Percentiles rank a stretch among this genome's conserved stretches.
phyloP scores from a whole-genome alignment of 225 moss, liverwort and hornwort genomes.

The Physcomitrellopsis africana region DNA sequence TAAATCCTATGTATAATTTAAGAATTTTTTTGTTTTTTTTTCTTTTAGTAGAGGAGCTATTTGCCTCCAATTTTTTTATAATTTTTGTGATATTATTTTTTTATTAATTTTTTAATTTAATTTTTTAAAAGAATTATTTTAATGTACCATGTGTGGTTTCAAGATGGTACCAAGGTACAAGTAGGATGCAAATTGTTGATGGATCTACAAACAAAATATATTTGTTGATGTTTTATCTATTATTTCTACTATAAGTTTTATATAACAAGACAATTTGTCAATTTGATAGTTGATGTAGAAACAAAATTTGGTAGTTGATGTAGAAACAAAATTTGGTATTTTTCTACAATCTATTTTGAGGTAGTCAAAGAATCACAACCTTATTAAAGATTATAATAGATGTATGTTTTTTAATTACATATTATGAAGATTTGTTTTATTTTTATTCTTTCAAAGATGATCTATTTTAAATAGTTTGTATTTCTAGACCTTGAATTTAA shows the following conservation, averaged over 20 bases:
- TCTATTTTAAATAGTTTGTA: neutral
- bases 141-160: slow-evolving; percentile 41
- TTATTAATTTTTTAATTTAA: no score
- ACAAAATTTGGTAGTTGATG: no score
- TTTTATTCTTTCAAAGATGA: slow-evolving; percentile 6
- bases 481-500: slow-evolving; percentile 2
- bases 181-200: slow-evolving; percentile 80
- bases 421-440: slow-evolving; percentile 16
- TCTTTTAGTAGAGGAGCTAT: no score
- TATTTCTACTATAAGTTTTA: slow-evolving; percentile 11
- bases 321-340: slow-evolving; percentile 77
- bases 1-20: slow-evolving; percentile 32
- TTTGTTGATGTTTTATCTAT: slow-evolving; percentile 12
- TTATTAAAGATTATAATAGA: slow-evolving; percentile 49
- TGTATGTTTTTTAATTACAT: slow-evolving; percentile 42
- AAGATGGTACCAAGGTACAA: slow-evolving; percentile 74
- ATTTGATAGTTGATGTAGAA: no score
- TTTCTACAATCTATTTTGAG: slow-evolving; percentile 63
- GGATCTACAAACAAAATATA: slow-evolving; percentile 29
- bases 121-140: no score
- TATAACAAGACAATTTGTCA: slow-evolving; percentile 7
- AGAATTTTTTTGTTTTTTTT: neutral
- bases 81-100: no score
- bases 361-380: slow-evolving; percentile 61
- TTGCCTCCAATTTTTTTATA: no score